These are phyloP conservation scores for Lecanosticta acicola DNA, from an alignment of 2,329 filamentous ascomycete species.

Conservation along the genomic window DNA sequence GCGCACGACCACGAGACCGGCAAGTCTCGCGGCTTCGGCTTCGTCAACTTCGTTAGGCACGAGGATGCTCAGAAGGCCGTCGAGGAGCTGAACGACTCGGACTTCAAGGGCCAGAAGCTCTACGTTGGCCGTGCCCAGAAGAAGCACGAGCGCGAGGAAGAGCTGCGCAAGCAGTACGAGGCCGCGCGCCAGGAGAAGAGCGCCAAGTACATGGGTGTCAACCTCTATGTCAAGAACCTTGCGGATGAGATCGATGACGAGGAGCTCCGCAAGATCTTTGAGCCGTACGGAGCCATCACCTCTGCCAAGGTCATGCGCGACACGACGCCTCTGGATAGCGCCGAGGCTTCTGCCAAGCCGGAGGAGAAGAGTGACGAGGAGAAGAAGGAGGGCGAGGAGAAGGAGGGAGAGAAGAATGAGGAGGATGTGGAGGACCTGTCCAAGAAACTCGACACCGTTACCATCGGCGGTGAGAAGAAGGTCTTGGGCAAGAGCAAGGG, in stretches of 20 bases:
- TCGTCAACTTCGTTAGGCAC: conserved; percentile 90
- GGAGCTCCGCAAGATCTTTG: conserved; percentile 90
- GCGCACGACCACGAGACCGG: conserved; percentile 94
- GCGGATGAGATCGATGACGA: conserved; percentile 96
- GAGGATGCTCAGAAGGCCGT: conserved; percentile 81
- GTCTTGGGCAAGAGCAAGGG: conserved; percentile 96
- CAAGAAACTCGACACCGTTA: conserved; percentile 48
- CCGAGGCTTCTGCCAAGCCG: conserved; percentile 34
- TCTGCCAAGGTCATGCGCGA: conserved; percentile 99
- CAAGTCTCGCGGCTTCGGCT: conserved; percentile 91
- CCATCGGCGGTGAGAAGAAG: conserved; percentile 56
- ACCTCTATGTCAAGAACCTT: conserved; percentile 99
- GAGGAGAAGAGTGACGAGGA: conserved; percentile 40
- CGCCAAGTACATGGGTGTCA: conserved; percentile 98
- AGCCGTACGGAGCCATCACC: conserved; percentile 87
- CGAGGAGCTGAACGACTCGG: conserved; percentile 83
- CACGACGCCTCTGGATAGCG: conserved; percentile 49
- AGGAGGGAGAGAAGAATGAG: conserved; percentile 51
- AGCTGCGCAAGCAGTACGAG: conserved; percentile 98
- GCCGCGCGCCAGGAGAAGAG: conserved; percentile 96
- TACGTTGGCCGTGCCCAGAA: conserved; percentile 99
- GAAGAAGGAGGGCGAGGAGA: conserved; percentile 49
- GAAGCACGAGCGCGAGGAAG: conserved; percentile 99
- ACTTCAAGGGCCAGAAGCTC: conserved; percentile 89
- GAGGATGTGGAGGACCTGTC: conserved; percentile 44